Conservation (phyloP, 1,139 yeast genomes). For the Kluyveromyces marxianus region DNA sequence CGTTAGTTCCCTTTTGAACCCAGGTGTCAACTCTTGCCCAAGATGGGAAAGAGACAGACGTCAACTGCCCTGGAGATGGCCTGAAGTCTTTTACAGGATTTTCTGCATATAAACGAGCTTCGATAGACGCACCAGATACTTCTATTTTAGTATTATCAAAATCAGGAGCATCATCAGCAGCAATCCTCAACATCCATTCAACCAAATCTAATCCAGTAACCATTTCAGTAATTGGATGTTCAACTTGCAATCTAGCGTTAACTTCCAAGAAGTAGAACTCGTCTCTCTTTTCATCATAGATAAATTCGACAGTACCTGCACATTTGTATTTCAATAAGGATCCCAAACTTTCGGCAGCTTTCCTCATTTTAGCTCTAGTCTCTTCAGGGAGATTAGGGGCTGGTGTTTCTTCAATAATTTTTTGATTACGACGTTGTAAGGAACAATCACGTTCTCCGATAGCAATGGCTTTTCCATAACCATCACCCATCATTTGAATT, state of each 20-base stretch:
- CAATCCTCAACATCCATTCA: constrained; percentile 92
- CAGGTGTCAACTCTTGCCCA: constrained; percentile 94
- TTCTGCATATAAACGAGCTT: constrained; percentile 92
- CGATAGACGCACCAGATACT: constrained; percentile 87
- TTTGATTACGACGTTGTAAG: constrained; percentile 92
- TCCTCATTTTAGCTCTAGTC: constrained; percentile 68
- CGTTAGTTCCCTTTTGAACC: constrained; percentile 83
- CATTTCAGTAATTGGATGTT: constrained; percentile 94
- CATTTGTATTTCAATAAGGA: constrained; percentile 79
- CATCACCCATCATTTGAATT: constrained; percentile 94
- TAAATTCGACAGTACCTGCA: constrained; percentile 96
- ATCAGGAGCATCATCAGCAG: constrained; percentile 83
- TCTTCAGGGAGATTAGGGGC: constrained; percentile 85
- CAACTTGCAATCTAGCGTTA: constrained; percentile 94
- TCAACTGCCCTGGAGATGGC: constrained; percentile 93
- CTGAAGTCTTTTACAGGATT: constrained; percentile 90
- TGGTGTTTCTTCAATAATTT: constrained; percentile 94
- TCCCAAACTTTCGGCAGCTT: constrained; percentile 78
- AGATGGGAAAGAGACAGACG: constrained; percentile 74
- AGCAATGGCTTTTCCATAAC: constrained; percentile 84
- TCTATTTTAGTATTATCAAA: constrained; percentile 46
- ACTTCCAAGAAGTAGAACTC: constrained; percentile 93
- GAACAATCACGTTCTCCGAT: constrained; percentile 97
- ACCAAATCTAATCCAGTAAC: constrained; percentile 91
- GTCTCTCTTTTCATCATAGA: constrained; percentile 76